Base-by-base conservation (phyloP, 192 early-diverging fungal species). In the Entrophospora sp. region DNA sequence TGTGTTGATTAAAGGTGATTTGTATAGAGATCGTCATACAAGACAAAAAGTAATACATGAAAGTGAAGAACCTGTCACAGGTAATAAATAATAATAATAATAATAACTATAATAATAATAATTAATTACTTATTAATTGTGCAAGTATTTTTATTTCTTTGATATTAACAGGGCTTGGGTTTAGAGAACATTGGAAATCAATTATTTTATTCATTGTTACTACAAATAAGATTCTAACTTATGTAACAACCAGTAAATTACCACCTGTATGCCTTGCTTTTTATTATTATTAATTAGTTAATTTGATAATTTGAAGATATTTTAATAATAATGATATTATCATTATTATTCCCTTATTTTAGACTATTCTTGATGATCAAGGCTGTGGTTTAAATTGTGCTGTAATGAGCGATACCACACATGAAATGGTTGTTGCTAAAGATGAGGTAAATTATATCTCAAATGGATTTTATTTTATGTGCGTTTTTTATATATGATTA, bases 1-100 rank as follows among this genome's bases (percentile, higher is more conserved):
- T 0, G 74, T 96, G 20, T 75, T 94, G 34, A 82, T 91, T 16
- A 83, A 88, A 34, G 91, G 93, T 5, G 91, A 93, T 70, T 75
- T 96, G 14, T 82, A 83, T 34, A 84, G 86, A 49, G 89, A 91
- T 59, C 78, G 84, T 14, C 82, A 84, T 35, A 89, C 85, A 0
- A 92, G 91, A 66, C 81, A 89, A 56, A 88, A 87, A 53, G 79
- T 91, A 16, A 76, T 98, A 27, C 87, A 92, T 74, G 85, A 93
- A 63, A 87, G 90, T 10, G 81, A 86, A 22, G 92, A 93, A 67
- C 86, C 87, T 0, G 79, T 98, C 42, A 95, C 92, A 40, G 91
- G 92, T 84, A 73, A 70, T 72, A 65, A 68, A 56, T 60, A 38
- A 69, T 71, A 42, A 70, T 27, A 10, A 10, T 69, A 28, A 49